Evolutionary conservation across 2,329 filamentous ascomycete genomes (phyloP), one percentile per base, ranked within the genome.

Genomic region (Aspergillus spinulosporus): DNA sequence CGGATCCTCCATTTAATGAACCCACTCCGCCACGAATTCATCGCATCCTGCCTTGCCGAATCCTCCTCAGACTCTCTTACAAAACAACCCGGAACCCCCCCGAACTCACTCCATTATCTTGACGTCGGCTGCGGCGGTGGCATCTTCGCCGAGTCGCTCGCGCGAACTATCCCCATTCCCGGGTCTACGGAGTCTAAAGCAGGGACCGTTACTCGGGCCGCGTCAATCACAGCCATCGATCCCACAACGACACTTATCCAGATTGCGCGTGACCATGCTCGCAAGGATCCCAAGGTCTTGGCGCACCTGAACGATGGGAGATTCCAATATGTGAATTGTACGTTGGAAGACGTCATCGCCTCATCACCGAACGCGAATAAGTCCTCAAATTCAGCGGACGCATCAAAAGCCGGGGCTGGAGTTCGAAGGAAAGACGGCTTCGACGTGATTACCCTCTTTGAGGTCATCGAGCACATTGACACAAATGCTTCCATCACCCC

Each of bases 1-100:
- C 86, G 93, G 39, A 86, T 97, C 57, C 85, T 99, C 2, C 94
- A 99, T 75, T 87, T 96, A 64, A 97, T 99, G 93, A 97, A 99
- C 77, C 94, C 94, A 1, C 84, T 96, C 45, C 92, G 94, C 34
- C 92, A 97, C 77, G 87, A 92, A 75, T 97, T 97, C 76, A 94
- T 97, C 72, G 81, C 81, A 21, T 76, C 79, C 60, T 97, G 93
- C 70, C 83, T 88, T 76, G 58, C 75, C 76, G 43, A 39, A 49
- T 62, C 60, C 40, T 29, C 29, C 36, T 52, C 65, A 14, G 52
- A 50, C 47, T 66, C 52, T 29, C 63, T 44, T 15, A 61, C 49
- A 46, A 63, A 58, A 48, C 60, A 42, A 63, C 59, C 63, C 65
- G 56, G 63, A 61, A 64, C 9, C 32, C 34, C 15, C n/a, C 62